Evolutionary conservation across 768 basidiomycete genomes (phyloP), one percentile per base, ranked within the genome.

Genomic region (Tylopilus intermedius): DNA sequence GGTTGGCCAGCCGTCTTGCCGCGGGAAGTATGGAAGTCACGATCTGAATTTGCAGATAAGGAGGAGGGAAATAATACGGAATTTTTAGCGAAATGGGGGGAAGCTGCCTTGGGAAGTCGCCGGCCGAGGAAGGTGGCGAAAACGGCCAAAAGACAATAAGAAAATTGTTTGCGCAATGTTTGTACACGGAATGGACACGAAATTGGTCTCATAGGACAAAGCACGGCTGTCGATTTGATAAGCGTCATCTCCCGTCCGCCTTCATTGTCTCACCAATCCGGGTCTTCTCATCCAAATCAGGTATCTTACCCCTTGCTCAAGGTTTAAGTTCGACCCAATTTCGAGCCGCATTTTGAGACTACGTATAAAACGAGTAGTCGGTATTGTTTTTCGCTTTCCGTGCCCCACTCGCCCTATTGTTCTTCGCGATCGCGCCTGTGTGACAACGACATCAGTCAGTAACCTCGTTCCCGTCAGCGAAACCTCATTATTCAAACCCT

Each of bases 341-440:
- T 72, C 65, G 57, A 61, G 57, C 58, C 53, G 58, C 59, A 42
- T 51, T 49, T 64, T 54, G 58, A 61, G 59, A 54, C 61, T 55
- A 65, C 69, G 72, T 80, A 80, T 81, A 82, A 78, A 81, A 74
- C 73, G 65, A 67, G 71, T 71, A 65, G 63, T 63, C 59, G 68
- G 74, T 79, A 81, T 81, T 82, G 80, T 82, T 69, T 62, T 72
- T 69, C 60, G 69, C 72, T 74, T 74, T 77, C 72, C 65, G 79
- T 79, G 78, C 78, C 79, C 80, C 80, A 75, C 77, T 72, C 70
- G 73, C 74, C 71, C 77, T 82, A 84, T 83, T 84, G 82, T 83
- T 80, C 67, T 69, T 53, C 51, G 69, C 69, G 71, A 71, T 67
- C 60, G 62, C 67, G 69, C 63, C 59, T 72, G 69, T 71, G 73